A percentile compares a stretch with the other conserved stretches of the same genome.
Evolutionary conservation across 352 stramenopile genomes (phyloP).

Genomic region (Phytophthora pistaciae): DNA sequence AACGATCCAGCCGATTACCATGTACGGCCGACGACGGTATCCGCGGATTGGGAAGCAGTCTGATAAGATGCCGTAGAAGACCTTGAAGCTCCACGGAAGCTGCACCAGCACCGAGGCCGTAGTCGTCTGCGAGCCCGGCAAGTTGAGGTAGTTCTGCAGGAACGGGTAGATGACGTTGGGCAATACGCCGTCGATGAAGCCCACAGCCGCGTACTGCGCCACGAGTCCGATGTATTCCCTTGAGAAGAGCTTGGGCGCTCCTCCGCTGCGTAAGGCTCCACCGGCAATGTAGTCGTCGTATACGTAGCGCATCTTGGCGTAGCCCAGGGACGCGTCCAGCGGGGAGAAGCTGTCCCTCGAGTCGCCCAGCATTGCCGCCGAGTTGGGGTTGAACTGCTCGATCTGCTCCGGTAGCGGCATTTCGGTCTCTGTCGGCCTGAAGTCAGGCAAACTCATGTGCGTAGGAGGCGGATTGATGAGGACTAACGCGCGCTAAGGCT

Average conservation of each 20-base stretch:
- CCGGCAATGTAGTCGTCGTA: slow-evolving; percentile 1
- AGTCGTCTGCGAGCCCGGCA: neutral
- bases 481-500: neutral
- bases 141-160: slow-evolving; percentile 3
- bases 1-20: slow-evolving; percentile 2
- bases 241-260: neutral
- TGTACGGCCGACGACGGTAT: slow-evolving; percentile 2
- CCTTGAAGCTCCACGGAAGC: slow-evolving; percentile 1
- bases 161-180: slow-evolving; percentile 4
- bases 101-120: neutral
- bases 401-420: neutral
- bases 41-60: neutral
- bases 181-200: neutral
- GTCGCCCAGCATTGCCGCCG: slow-evolving; percentile 1
- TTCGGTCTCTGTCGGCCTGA: neutral
- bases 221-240: neutral
- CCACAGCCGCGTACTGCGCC: neutral
- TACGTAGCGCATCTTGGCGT: slow-evolving; percentile 2
- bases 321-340: neutral
- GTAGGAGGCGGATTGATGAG: neutral
- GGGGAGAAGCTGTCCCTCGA: neutral
- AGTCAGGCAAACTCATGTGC: neutral
- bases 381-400: slow-evolving; percentile 3
- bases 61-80: slow-evolving; percentile 5
- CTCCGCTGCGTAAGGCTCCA: neutral